Percentiles rank a stretch among this genome's conserved stretches.
phyloP scores from a whole-genome alignment of 2,329 filamentous ascomycete species.

The Emmonsia crescens region DNA sequence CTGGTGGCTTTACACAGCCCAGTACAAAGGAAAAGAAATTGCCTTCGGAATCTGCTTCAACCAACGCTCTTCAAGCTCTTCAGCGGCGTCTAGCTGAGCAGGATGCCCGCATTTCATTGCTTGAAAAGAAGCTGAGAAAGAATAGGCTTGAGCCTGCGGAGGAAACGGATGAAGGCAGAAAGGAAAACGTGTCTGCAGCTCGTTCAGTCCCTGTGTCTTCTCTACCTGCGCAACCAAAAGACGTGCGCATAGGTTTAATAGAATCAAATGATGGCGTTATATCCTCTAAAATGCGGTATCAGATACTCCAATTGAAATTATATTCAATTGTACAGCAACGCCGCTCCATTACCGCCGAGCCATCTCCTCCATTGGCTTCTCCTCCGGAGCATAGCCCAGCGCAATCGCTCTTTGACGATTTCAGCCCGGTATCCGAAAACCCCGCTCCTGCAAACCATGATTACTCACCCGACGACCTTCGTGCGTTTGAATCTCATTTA shows the following conservation, averaged over 20 bases:
- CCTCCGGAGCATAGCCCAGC: background rate
- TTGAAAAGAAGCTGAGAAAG: slow-evolving; percentile 1
- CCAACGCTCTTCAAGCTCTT: background rate
- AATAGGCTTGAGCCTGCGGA: background rate
- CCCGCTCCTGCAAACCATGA: background rate
- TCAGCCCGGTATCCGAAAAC: background rate
- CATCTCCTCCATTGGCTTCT: background rate
- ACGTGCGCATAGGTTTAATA: no score
- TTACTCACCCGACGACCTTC: background rate
- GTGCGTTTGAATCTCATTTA: slow-evolving; percentile 1
- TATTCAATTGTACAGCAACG: background rate
- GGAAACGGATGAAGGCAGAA: background rate
- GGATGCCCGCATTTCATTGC: background rate
- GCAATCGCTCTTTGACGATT: background rate
- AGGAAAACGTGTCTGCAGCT: background rate
- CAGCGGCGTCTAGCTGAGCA: background rate
- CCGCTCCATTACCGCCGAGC: background rate
- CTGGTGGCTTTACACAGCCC: background rate
- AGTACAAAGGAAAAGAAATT: background rate
- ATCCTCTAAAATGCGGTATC: background rate
- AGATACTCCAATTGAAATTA: background rate
- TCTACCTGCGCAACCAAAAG: background rate
- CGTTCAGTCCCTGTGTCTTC: background rate
- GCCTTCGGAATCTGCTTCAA: background rate
- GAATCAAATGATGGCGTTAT: background rate